Conservation (phyloP, 371 early-diverging fungal species). For the Rhizopus arrhizus region DNA sequence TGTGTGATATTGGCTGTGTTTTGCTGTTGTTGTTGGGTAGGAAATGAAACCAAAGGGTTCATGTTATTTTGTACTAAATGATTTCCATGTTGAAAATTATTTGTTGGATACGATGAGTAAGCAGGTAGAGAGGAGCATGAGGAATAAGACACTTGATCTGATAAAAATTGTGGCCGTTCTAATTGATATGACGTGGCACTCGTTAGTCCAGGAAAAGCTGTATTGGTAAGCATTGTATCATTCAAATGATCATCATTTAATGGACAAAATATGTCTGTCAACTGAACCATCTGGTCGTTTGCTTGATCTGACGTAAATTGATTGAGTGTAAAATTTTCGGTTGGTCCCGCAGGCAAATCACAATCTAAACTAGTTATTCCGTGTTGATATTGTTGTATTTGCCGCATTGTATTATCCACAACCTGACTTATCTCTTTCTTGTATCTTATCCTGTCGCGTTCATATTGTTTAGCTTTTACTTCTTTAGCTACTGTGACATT, state of each 20-base stretch:
- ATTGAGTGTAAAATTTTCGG: conserved; percentile 35
- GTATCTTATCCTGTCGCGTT: conserved; percentile 2
- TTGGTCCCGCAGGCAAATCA: not conserved
- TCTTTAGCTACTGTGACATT: conserved; percentile 50
- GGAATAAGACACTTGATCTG: no score
- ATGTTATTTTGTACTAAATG: no score
- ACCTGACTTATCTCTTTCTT: not conserved
- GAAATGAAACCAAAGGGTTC: not conserved
- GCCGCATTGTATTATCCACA: no score
- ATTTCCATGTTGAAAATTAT: no score
- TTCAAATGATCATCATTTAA: not conserved
- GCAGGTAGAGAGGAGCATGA: not conserved
- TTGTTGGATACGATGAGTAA: not conserved
- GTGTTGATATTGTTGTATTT: conserved; percentile 14
- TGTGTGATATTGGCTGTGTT: conserved; percentile 5
- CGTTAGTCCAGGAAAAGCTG: not conserved
- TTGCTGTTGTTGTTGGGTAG: not conserved
- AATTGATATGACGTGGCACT: no score
- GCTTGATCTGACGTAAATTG: conserved; percentile 56
- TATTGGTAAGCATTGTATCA: not conserved
- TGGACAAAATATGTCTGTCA: conserved; percentile 26
- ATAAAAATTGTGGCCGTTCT: no score
- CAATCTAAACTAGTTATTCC: not conserved
- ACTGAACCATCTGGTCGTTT: conserved; percentile 40
- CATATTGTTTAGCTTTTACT: conserved; percentile 14